Evolutionary conservation across 139 green algal genomes (phyloP), one percentile per base, ranked within the genome.

Genomic region (Tetraselmis striata): DNA sequence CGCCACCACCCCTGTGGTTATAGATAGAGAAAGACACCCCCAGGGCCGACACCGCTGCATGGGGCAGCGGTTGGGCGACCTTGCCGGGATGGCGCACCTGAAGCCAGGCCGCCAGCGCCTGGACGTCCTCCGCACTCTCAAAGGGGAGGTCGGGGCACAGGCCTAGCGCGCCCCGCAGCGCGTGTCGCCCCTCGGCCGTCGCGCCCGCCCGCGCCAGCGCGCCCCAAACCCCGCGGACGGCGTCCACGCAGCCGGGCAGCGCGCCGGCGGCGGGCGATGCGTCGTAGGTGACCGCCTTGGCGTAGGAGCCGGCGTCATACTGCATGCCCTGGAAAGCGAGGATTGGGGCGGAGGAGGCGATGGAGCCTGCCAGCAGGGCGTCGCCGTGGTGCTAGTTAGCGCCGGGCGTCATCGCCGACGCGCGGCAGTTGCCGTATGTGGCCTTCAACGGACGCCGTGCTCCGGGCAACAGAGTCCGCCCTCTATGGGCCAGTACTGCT

Each of bases 31-130:
- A n/a, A n/a, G n/a, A n/a, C n/a, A n/a, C n/a, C n/a, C n/a, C n/a
- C n/a, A n/a, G n/a, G n/a, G n/a, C n/a, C n/a, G n/a, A n/a, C n/a
- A n/a, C n/a, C n/a, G n/a, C n/a, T n/a, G n/a, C n/a, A n/a, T n/a
- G n/a, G n/a, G n/a, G n/a, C n/a, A n/a, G n/a, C n/a, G n/a, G n/a
- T n/a, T n/a, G n/a, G n/a, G n/a, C n/a, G n/a, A n/a, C n/a, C n/a
- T n/a, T n/a, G n/a, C n/a, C n/a, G n/a, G n/a, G n/a, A n/a, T n/a
- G n/a, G n/a, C n/a, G 5, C 45, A 67, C 45, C 45, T 67, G 45
- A 5, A 78, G 80, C 86, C 88, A 92, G 27, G 86, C 77, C 0
- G 83, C 84, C 80, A 93, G 82, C 0, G 59, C 80, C 23, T 29
- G 31, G 28, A 87, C 88, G 30, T 92, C 87, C 1, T 80, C 83